phyloP scores from a whole-genome alignment of 2,329 filamentous ascomycete genomes.

The Talaromyces marneffei region DNA sequence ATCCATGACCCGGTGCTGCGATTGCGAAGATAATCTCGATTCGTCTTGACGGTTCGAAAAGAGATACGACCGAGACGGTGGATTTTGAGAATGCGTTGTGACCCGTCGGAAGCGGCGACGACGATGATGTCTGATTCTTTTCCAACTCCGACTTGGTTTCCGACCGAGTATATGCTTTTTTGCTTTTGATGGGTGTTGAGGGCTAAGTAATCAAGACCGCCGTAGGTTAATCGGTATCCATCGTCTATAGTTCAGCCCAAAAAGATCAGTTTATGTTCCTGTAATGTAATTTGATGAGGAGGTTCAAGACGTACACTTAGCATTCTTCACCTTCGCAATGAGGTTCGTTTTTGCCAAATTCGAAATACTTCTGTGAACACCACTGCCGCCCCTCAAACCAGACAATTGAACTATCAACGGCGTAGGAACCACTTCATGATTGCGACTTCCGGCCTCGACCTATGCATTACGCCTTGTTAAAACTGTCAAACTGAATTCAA shows the following conservation, averaged over 20 bases:
- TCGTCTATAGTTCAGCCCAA: conserved; percentile 53
- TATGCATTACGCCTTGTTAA: conserved; percentile 38
- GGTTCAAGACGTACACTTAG: conserved; percentile 56
- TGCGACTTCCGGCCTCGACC: conserved; percentile 91
- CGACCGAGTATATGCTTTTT: conserved; percentile 81
- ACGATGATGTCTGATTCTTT: conserved; percentile 98
- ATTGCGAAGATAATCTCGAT: conserved; percentile 89
- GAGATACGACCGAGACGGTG: conserved; percentile 93
- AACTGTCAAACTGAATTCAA: conserved; percentile 29
- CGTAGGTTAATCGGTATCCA: conserved; percentile 93
- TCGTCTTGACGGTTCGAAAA: conserved; percentile 92
- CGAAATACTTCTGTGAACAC: conserved; percentile 82
- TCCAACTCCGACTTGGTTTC: conserved; percentile 88
- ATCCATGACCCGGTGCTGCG: conserved; percentile 83
- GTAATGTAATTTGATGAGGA: too few relatives aligned
- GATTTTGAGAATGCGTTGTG: conserved; percentile 84
- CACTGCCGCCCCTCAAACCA: conserved; percentile 68
- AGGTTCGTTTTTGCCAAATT: conserved; percentile 85
- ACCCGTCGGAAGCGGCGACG: conserved; percentile 71
- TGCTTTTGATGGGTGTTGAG: conserved; percentile 80
- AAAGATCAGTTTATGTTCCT: neutral
- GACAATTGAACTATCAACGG: conserved; percentile 78
- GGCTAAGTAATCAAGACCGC: conserved; percentile 94
- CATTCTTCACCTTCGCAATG: conserved; percentile 89
- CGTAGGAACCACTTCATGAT: conserved; percentile 95